These are phyloP conservation scores for Phytopythium delawarense DNA, from an alignment of 352 stramenopile genomes.

Conservation along the genomic window DNA sequence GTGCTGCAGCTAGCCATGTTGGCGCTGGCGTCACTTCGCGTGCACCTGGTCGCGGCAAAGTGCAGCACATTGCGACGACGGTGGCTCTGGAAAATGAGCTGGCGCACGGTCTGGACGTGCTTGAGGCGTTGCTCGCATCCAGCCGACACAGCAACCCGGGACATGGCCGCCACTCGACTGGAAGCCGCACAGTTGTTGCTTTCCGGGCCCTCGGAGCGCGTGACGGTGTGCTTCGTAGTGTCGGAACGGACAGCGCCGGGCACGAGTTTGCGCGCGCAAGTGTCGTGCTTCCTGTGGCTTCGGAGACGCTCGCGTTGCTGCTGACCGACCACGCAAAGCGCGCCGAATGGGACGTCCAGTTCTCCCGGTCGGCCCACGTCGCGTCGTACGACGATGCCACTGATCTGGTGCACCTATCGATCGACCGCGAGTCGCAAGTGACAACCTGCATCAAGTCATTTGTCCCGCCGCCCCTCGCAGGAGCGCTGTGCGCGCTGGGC, in stretches of 20 bases:
- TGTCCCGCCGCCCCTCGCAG: conserved; percentile 45
- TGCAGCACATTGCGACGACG: conserved; percentile 57
- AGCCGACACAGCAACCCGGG: conserved; percentile 5
- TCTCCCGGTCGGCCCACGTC: conserved; percentile 53
- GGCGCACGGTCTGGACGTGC: conserved; percentile 52
- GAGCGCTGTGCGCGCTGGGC: conserved; percentile 33
- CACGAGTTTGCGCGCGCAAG: conserved; percentile 58
- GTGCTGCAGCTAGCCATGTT: not conserved
- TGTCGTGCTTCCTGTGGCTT: conserved; percentile 57
- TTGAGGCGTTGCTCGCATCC: conserved; percentile 52
- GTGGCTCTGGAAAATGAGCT: conserved; percentile 78
- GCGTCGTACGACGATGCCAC: conserved; percentile 74
- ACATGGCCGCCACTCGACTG: conserved; percentile 7
- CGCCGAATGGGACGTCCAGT: conserved; percentile 77
- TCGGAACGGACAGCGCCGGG: conserved; percentile 37
- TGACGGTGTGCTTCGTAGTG: conserved; percentile 57
- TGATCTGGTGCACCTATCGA: conserved; percentile 64
- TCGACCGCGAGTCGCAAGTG: conserved; percentile 37
- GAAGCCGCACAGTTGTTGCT: conserved; percentile 27
- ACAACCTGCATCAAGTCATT: conserved; percentile 42
- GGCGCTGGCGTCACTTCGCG: conserved; percentile 8
- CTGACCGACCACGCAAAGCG: conserved; percentile 64
- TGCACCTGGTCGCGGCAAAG: conserved; percentile 29
- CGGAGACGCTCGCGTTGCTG: conserved; percentile 58
- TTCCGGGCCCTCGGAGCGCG: conserved; percentile 54